Evolutionary conservation across 192 early-diverging fungal species (phyloP), one percentile per base, ranked within the genome.

Genomic region (Neocallimastix lanati): DNA sequence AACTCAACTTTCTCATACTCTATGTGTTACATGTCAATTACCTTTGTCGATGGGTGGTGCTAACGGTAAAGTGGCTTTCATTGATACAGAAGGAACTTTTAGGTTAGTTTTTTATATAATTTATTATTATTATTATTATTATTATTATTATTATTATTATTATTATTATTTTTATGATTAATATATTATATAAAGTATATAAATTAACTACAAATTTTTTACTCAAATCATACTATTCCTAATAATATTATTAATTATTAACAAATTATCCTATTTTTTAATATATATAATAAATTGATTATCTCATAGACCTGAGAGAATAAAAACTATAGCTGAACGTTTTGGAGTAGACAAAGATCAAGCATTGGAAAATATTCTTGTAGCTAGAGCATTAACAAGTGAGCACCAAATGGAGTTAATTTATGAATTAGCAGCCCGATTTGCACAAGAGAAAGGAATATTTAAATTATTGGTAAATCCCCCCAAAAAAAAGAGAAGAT

Each of bases 341-440:
- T 95, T 92, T 84, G 87, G 85, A 13, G 78, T 90, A 27, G 76
- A 91, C 50, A 78, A 83, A 28, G 91, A 92, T 18, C 85, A 86
- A 11, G 88, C 89, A 2, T 84, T 95, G 13, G 92, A 94, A 35
- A 94, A 95, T 80, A 92, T 96, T 78, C 78, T 91, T 28, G 86
- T 90, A 50, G 94, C 94, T 4, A 87, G 94, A 21, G 94, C 94
- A 0, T 93, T 87, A 82, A 96, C 93, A 80, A 91, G 89, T 13
- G 94, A 96, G 37, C 93, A 95, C 40, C 94, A 96, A 82, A 89
- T 93, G 86, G 92, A 93, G 18, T 87, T 95, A 12, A 88, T 96
- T 37, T 89, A 88, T 35, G 90, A 93, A 77, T 81, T 94, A 2
- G 90, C 91, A 30, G 91, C 90, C 28, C 82, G 91, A 14, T 90